These are phyloP conservation scores for Termitomyces sp. DNA, from an alignment of 768 basidiomycete genomes.

Conservation along the genomic window DNA sequence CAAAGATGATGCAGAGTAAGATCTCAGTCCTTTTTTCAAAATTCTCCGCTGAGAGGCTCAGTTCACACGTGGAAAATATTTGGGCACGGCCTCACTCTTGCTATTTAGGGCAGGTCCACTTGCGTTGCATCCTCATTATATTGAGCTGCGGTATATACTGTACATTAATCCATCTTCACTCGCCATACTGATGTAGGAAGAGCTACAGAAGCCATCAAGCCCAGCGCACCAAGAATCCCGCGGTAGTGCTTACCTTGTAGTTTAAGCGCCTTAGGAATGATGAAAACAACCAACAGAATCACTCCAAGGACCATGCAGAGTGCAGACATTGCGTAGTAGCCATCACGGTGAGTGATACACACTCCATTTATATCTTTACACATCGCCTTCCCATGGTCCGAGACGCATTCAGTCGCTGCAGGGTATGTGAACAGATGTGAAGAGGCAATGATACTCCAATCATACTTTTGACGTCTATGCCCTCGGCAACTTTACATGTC, in stretches of 20 bases:
- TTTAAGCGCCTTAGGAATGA: slow-evolving; percentile 77
- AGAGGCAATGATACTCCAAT: slow-evolving; percentile 1
- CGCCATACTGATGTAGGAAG: slow-evolving; percentile 71
- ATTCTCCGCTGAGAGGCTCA: slow-evolving; percentile 23
- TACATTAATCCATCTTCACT: slow-evolving; percentile 38
- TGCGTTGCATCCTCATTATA: neutral
- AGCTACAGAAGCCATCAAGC: slow-evolving; percentile 31
- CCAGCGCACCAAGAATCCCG: neutral
- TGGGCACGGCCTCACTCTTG: slow-evolving; percentile 9
- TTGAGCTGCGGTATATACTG: slow-evolving; percentile 1
- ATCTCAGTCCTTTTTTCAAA: slow-evolving; percentile 22
- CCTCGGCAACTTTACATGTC: slow-evolving; percentile 68
- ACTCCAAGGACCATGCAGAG: slow-evolving; percentile 80
- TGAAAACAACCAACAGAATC: slow-evolving; percentile 64
- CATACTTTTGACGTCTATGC: slow-evolving; percentile 51
- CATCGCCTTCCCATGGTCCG: slow-evolving; percentile 79
- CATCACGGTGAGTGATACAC: slow-evolving; percentile 84
- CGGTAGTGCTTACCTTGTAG: slow-evolving; percentile 65
- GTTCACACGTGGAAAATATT: slow-evolving; percentile 39
- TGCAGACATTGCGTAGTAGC: slow-evolving; percentile 81
- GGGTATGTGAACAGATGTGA: neutral
- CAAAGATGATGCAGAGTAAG: slow-evolving; percentile 15
- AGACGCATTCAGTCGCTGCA: slow-evolving; percentile 82
- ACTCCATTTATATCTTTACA: slow-evolving; percentile 73
- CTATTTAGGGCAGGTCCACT: slow-evolving; percentile 35